Evolutionary conservation across 2,329 filamentous ascomycete species (phyloP).

Genomic region (Alternaria dauci): DNA sequence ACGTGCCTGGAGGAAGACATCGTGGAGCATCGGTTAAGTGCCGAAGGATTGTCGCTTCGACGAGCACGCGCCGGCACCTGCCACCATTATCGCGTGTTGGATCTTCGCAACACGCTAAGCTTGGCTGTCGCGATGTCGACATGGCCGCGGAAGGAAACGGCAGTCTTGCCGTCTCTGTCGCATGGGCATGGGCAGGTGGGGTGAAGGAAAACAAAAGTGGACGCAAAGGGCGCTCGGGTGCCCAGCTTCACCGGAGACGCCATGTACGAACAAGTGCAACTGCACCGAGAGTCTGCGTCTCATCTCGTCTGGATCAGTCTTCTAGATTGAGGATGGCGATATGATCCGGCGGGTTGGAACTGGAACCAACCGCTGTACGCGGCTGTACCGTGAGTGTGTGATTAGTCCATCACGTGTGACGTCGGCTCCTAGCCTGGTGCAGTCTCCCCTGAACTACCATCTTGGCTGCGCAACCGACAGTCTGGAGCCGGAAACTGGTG

Average conservation of each 20-base stretch:
- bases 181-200: background rate
- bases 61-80: conserved; percentile 1
- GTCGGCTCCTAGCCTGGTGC: conserved; percentile 20
- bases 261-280: conserved; percentile 3
- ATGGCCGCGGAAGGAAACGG: background rate
- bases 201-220: background rate
- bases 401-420: conserved; percentile 29
- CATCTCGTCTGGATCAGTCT: conserved; percentile 18
- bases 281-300: conserved; percentile 2
- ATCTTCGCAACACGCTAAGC: background rate
- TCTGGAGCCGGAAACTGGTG: conserved; percentile 40
- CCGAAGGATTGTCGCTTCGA: conserved; percentile 4
- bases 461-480: conserved; percentile 40
- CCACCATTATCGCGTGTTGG: background rate
- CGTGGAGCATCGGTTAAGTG: conserved; percentile 3
- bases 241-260: background rate
- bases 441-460: conserved; percentile 13
- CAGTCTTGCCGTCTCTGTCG: background rate
- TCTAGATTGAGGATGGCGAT: conserved; percentile 23
- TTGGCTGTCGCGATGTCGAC: conserved; percentile 3
- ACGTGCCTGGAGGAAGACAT: background rate
- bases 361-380: conserved; percentile 25
- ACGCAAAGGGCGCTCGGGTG: background rate
- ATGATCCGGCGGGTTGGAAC: conserved; percentile 22
- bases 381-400: conserved; percentile 18